Base-by-base conservation (phyloP, 75 land plant species). In the Ceratopteris richardii region DNA sequence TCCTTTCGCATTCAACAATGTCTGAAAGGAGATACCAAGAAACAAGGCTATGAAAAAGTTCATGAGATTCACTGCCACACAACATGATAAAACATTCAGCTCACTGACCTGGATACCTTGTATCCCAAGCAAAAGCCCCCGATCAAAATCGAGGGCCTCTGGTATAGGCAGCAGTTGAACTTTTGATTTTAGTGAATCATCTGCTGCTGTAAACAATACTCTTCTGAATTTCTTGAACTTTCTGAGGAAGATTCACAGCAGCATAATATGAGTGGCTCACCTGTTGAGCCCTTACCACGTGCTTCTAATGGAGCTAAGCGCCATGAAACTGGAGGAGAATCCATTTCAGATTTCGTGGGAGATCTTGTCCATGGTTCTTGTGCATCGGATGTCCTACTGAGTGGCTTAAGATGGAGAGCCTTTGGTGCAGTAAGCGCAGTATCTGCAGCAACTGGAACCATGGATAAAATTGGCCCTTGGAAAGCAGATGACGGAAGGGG, bases 301-400 rank as follows among this genome's bases (percentile, higher is more conserved):
- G 4, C 22, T 21, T 46, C 50, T 46, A 17, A 2, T 46, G 50
- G 17, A 46, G 50, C 50, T 30, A 90, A 73, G 62, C 69, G 81
- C 99, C 99, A 94, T 52, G 79, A 79, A 60, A 83, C 86, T 31
- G 72, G 27, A 16, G 83, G 77, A 41, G 85, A 84, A 25, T 90
- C 96, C 68, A 79, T 74, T 51, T 94, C 86, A 7, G 91, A 81
- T 62, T 94, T 94, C 41, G 86, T 94, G 50, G 99, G 99, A 40
- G 99, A 94, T 55, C 99, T 77, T n/a, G 99, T 94, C 99, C 99
- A 94, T 41, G 89, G 88, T 59, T 88, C 95, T 61, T 80, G 61
- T 57, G 83, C 73, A 68, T 84, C 87, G 14, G 85, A 76, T 50
- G 77, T 58, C 63, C 56, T 67, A 66, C 69, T 36, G 41, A 73